Evolutionary conservation across 352 stramenopile genomes (phyloP).

Genomic region (Phytophthora uliginosa): DNA sequence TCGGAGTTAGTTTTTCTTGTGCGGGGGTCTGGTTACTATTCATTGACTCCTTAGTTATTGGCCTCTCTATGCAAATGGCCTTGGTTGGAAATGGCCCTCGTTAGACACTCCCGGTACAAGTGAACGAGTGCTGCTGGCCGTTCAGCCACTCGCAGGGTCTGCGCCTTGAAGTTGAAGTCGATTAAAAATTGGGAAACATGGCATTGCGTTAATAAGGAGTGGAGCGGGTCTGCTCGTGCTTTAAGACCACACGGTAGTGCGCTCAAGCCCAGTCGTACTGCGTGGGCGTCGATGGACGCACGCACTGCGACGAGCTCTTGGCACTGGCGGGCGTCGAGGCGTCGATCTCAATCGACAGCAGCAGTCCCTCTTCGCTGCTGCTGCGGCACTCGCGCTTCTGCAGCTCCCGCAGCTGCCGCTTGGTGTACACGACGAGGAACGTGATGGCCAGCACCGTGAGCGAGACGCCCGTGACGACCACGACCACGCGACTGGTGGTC

Average conservation of each 20-base stretch:
- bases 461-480: constrained; percentile 51
- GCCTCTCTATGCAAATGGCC: too few species aligned
- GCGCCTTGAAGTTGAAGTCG: neutral
- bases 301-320: constrained; percentile 25
- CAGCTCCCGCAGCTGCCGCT: constrained; percentile 63
- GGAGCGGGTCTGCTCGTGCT: neutral
- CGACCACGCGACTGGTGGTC: constrained; percentile 49
- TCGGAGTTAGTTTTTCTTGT: too few species aligned
- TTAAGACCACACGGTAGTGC: neutral
- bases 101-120: too few species aligned
- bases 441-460: constrained; percentile 68
- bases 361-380: constrained; percentile 56
- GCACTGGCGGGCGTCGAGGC: constrained; percentile 11
- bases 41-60: too few species aligned
- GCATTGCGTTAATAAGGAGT: constrained; percentile 18
- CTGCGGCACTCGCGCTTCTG: constrained; percentile 69
- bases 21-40: too few species aligned
- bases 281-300: constrained; percentile 32
- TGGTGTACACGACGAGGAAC: constrained; percentile 75
- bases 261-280: constrained; percentile 24
- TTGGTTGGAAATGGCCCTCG: too few species aligned
- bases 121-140: neutral
- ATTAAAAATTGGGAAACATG: constrained; percentile 6
- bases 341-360: constrained; percentile 48
- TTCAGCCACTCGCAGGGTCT: neutral